A percentile compares a stretch with the other conserved stretches of the same genome.
phyloP scores from a whole-genome alignment of 2,329 filamentous ascomycete genomes.

The Calycina marina region DNA sequence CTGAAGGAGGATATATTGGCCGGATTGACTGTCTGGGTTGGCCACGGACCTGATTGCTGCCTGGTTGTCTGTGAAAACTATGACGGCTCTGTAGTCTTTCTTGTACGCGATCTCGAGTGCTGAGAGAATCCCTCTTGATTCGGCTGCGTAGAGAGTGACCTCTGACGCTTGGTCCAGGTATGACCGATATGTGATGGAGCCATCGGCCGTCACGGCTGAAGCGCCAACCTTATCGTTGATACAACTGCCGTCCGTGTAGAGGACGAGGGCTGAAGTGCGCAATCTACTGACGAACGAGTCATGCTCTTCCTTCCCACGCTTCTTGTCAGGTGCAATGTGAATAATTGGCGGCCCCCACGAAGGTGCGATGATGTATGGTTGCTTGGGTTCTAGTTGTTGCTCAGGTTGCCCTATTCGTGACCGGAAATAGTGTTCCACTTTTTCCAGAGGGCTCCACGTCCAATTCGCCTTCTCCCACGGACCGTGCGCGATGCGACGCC shows the following conservation, averaged over 20 bases:
- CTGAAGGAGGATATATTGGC: constrained; percentile 2
- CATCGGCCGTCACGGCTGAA: constrained; percentile 4
- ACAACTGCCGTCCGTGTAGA: constrained; percentile 4
- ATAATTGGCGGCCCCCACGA: constrained; percentile 4
- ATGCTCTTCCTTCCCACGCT: constrained; percentile 4
- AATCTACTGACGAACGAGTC: constrained; percentile 3
- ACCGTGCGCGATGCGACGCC: too few species aligned
- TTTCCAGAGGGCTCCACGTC: too few species aligned
- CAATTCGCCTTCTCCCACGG: too few species aligned
- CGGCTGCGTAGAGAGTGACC: constrained; percentile 4
- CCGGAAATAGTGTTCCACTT: constrained; percentile 1
- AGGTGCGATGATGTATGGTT: constrained; percentile 2
- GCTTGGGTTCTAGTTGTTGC: constrained; percentile 3
- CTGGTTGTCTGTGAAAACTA: constrained; percentile 1
- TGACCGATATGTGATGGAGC: constrained; percentile 3
- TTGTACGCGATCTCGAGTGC: constrained; percentile 3
- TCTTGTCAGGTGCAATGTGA: constrained; percentile 3
- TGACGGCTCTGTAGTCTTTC: background rate
- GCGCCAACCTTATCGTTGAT: constrained; percentile 5
- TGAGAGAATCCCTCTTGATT: constrained; percentile 4
- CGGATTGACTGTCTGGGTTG: constrained; percentile 2
- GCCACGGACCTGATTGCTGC: constrained; percentile 2
- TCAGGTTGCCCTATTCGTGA: constrained; percentile 3
- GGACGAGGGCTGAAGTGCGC: constrained; percentile 3
- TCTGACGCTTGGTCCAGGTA: constrained; percentile 3